phyloP scores from a whole-genome alignment of 164 flowering plant species.

The Echeveria elegans region DNA sequence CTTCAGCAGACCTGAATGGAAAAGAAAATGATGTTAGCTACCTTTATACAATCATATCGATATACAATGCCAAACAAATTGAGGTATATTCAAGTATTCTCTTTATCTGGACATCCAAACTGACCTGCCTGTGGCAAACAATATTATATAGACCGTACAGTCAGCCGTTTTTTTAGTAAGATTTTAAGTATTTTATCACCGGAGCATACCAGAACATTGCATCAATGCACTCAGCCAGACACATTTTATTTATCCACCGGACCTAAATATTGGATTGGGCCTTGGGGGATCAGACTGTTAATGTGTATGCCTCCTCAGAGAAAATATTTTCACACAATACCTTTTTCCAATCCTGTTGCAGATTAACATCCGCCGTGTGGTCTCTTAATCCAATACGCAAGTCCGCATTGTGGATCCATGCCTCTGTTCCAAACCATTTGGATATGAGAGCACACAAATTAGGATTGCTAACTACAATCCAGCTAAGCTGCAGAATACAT shows the following conservation, averaged over 20 bases:
- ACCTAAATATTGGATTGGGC: constrained; percentile 18
- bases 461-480: constrained; percentile 63
- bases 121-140: constrained; percentile 21
- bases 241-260: constrained; percentile 34
- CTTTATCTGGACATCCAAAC: constrained; percentile 39
- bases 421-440: constrained; percentile 54
- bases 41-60: constrained; percentile 46
- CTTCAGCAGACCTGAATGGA: not conserved
- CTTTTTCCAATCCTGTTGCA: no score
- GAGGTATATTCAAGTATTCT: constrained; percentile 46
- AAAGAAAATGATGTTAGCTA: constrained; percentile 1
- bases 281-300: not conserved
- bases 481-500: constrained; percentile 31
- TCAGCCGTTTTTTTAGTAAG: not conserved
- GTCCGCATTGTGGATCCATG: constrained; percentile 45
- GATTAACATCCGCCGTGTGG: no score
- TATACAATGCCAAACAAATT: constrained; percentile 38
- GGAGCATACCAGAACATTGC: constrained; percentile 33
- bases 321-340: constrained; percentile 15
- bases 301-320: not conserved
- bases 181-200: not conserved
- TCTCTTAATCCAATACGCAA: constrained; percentile 35
- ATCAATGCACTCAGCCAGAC: constrained; percentile 50
- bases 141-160: not conserved
- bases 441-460: no score